Evolutionary conservation across 225 moss, liverwort and hornwort genomes (phyloP), one percentile per base, ranked within the genome.

Genomic region (Bryoerythrophyllum caledonicum): DNA sequence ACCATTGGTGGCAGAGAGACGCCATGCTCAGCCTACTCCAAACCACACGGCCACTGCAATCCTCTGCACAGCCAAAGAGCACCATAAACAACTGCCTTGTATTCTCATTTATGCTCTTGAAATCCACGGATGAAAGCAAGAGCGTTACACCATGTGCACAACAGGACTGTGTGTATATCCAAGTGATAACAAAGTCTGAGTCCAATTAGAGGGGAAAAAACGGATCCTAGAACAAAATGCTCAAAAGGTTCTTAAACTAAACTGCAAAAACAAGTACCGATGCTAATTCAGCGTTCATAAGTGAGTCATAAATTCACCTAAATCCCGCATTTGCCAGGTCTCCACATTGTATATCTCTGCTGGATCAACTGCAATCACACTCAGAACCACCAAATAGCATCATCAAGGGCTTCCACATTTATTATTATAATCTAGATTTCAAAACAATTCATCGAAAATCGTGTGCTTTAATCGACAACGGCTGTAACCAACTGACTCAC

Each of bases 1-100:
- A 70, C 94, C 92, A 94, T 46, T 91, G 87, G 28, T 79, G 72
- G 84, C 94, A 96, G 43, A 96, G 88, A n/a, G 92, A 84, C 54
- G 93, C 86, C 80, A 94, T 83, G 72, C 92, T 87, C 82, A 96
- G 67, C 81, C 84, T 94, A 79, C 96, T 91, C 96, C 96, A 96
- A 65, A 89, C 75, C 70, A 96, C 94, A 73, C 79, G 85, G 71
- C 94, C 94, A 88, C 83, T 92, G 87, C 87, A 91, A 68, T 88
- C 84, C 55, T 82, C 96, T 96, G 94, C 66, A 86, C 67, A 77
- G 41, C 61, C 79, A 77, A 72, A 75, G 27, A 63, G 55, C 65
- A 76, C 53, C 64, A 73, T 60, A 38, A 82, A 26, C 30, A 75
- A 35, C 60, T 72, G 54, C 38, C 44, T 69, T 53, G 54, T 13